Base-by-base conservation (phyloP, 768 basidiomycete genomes). In the Mycena belliarum region DNA sequence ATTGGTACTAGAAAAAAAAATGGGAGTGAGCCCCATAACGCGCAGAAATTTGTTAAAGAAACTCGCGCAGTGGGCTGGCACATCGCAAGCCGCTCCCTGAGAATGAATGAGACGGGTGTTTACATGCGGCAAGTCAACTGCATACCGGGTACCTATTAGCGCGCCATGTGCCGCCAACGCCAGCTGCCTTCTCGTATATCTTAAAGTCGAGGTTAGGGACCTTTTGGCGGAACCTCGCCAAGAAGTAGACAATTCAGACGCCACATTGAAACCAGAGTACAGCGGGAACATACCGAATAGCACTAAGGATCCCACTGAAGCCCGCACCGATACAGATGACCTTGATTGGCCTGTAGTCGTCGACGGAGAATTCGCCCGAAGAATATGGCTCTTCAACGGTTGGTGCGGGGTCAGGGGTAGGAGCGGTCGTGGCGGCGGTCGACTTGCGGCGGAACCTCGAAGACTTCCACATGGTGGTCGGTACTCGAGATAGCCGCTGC, bases 171-270 rank as follows among this genome's bases (percentile, higher is more conserved):
- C 56, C 56, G 14, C 56, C 56, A 4, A 52, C 37, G 12, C 56
- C 56, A 15, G 51, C 56, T 15, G 56, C 56, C 21, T 57, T 57
- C 29, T 57, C 56, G 28, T 57, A 57, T 51, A 57, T 51, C 50
- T 57, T 57, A 20, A 57, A 33, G 42, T 57, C 56, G 28, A 51
- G 33, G 18, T 57, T 57, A 7, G 56, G 35, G 6, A 57, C 49
- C 32, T 52, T 57, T 28, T 57, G 56, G 24, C 9, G 33, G 16
- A 57, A 46, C 9, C 56, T 57, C 43, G 21, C 8, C 18, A 18
- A 20, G 50, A 32, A 12, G 29, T 6, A 32, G 29, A 32, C 6
- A 32, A 32, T 32, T 23, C 21, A 9, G n/a, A n/a, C 29, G 28
- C 12, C 32, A 9, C 18, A 15, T 15, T 28, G n/a, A 16, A 35